A percentile compares a stretch with the other conserved stretches of the same genome.
Conservation (phyloP, 75 land plant species). For the Isoetes taiwanensis region DNA sequence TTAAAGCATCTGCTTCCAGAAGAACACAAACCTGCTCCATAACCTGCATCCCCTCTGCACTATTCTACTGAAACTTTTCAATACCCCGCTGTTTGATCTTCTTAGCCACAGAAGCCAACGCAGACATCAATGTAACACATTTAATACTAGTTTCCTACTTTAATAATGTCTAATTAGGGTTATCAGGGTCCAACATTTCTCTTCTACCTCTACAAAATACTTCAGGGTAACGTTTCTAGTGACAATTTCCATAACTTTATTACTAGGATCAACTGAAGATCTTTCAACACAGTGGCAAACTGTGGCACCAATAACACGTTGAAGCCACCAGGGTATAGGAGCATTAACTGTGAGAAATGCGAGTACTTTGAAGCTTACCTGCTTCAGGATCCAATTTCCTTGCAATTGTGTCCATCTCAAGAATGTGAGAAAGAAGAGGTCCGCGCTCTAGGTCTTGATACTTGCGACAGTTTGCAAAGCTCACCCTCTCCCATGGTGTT, state of each 20-base stretch:
- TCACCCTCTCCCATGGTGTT: constrained; percentile 98
- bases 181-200: constrained; percentile 54
- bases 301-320: constrained; percentile 47
- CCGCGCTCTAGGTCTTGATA: constrained; percentile 56
- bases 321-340: constrained; percentile 75
- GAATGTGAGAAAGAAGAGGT: constrained; percentile 50
- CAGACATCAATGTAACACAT: constrained; percentile 58
- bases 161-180: constrained; percentile 72
- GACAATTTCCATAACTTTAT: constrained; percentile 50
- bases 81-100: constrained; percentile 87
- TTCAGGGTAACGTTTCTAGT: constrained; percentile 65
- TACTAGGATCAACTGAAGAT: constrained; percentile 51
- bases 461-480: constrained; percentile 78
- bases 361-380: constrained; percentile 50
- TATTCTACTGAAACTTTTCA: constrained; percentile 80
- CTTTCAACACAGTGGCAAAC: constrained; percentile 81
- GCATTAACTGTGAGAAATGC: constrained; percentile 66
- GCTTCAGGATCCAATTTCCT: constrained; percentile 37
- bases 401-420: constrained; percentile 69
- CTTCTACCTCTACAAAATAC: constrained; percentile 79
- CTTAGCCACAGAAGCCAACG: constrained; percentile 77
- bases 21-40: constrained; percentile 78
- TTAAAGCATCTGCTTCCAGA: constrained; percentile 76
- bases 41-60: constrained; percentile 72
- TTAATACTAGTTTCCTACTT: constrained; percentile 67